Base-by-base conservation (phyloP, 2,329 filamentous ascomycete genomes). In the Pseudocercospora cruenta region DNA sequence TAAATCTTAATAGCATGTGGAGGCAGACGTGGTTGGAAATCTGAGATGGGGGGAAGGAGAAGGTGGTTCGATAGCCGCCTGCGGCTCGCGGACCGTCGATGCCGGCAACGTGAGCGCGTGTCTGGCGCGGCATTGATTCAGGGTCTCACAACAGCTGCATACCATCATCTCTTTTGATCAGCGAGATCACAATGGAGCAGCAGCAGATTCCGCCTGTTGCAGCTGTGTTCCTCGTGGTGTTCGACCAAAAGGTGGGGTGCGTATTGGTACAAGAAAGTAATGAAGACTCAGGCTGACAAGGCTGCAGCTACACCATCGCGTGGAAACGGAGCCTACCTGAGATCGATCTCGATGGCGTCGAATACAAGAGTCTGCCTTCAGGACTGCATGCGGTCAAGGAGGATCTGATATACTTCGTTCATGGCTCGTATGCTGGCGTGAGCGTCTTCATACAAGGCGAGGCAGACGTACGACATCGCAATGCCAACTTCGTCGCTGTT, bases 291-390 rank as follows among this genome's bases (percentile, higher is more conserved):
- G 16, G 39, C 36, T 45, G 14, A 62, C 58, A 19, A 51, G 51
- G 53, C 51, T 12, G 21, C 74, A 90, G 88, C 71, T 90, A 91
- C 76, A 96, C 93, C 54, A 91, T 98, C 76, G 88, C 88, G 39
- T 98, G 95, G 95, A 93, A 96, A 79, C 88, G 87, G 71, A 87
- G 90, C 12, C 80, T 88, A 0, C 84, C 88, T 14, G 89, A 87
- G 58, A 84, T 87, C 47, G 79, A 84, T 55, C 86, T 98, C 58
- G 92, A 96, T 72, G 93, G 93, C 63, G 88, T 91, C 24, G 95
- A 99, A 80, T 99, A 93, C 86, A 98, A 97, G 81, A 96, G 93
- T 68, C 85, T 99, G 55, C 95, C 95, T 2, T 98, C 94, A 0
- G 95, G 95, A 24, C 80, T 97, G 58, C 95, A 99, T 80, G 91